Evolutionary conservation across 169 alveolate genomes (phyloP).

Genomic region (Plasmodium knowlesi): DNA sequence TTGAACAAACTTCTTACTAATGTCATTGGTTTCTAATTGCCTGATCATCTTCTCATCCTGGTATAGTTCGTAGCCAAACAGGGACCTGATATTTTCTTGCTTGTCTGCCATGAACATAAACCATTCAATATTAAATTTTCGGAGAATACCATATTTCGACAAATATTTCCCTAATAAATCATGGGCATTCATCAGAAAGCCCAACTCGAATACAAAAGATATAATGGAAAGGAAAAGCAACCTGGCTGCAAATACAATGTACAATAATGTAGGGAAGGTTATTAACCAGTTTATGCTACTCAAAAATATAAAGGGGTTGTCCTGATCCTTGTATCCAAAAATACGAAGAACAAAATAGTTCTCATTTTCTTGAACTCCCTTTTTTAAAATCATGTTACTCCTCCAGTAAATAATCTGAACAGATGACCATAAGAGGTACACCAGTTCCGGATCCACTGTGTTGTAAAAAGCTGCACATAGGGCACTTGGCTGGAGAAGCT

Average conservation of each 20-base stretch:
- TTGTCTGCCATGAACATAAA: constrained; percentile 73
- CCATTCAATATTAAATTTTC: constrained; percentile 70
- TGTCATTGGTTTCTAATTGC: constrained; percentile 54
- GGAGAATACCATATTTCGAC: constrained; percentile 50
- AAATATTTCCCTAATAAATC: constrained; percentile 52
- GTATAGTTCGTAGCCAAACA: constrained; percentile 65
- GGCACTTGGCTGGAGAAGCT: constrained; percentile 76
- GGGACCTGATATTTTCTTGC: constrained; percentile 44
- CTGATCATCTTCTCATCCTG: constrained; percentile 57
- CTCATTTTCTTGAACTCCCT: background rate
- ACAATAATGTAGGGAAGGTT: constrained; percentile 46
- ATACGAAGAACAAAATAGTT: constrained; percentile 35
- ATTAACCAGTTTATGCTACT: constrained; percentile 31
- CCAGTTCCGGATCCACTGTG: constrained; percentile 82
- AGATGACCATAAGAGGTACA: constrained; percentile 82
- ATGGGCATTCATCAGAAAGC: constrained; percentile 73
- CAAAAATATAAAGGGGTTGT: constrained; percentile 36
- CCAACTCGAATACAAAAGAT: constrained; percentile 61
- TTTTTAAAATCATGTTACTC: constrained; percentile 56
- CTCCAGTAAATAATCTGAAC: constrained; percentile 81
- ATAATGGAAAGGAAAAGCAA: constrained; percentile 54
- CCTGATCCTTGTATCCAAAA: constrained; percentile 58
- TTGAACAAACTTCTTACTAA: constrained; percentile 36
- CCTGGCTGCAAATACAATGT: constrained; percentile 68
- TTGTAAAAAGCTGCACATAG: constrained; percentile 80